Base-by-base conservation (phyloP, 192 early-diverging fungal species). In the Phlyctochytrium planicorne region DNA sequence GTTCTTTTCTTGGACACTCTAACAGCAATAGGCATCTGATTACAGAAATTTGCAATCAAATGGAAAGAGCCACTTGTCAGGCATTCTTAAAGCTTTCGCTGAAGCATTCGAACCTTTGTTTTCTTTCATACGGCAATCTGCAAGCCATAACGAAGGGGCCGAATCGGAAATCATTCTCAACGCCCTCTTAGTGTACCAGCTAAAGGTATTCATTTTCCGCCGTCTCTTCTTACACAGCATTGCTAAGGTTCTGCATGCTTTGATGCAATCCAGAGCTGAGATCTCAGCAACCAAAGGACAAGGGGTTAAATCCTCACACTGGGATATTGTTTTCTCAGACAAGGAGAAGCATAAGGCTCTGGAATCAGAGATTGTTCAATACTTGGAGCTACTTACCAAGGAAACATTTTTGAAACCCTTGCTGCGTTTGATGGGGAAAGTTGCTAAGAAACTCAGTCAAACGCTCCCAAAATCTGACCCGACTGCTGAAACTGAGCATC, bases 381-480 rank as follows among this genome's bases (percentile, higher is more conserved):
- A n/a, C n/a, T n/a, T n/a, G n/a, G n/a, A n/a, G n/a, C n/a, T n/a
- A n/a, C n/a, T n/a, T 14, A 27, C 55, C 6, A 25, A 57, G 55
- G 73, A 74, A 31, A 50, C 62, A 52, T 25, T 37, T 55, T 35
- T 73, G 37, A 67, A 68, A 35, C 67, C 73, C 30, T 34, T 74
- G 55, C 60, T 68, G 23, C 63, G 68, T 34, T 56, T 65, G 1
- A 32, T 65, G 1, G 47, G 40, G n/a, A 69, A 70, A 34, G 57
- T 35, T 10, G 57, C 53, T 3, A 74, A 74, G 67, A 30, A 57
- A 17, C 6, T 69, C 3, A 50, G 29, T 17, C 57, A 47, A 47
- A 17, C 66, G 4, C 3, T 60, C n/a, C 56, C 20, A 40, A 73
- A 59, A 12, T 62, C 16, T 23, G 31, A 33, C 16, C 2, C 24